These are phyloP conservation scores for Mytilinidion resinicola DNA, from an alignment of 495 filamentous ascomycete species.

Conservation along the genomic window DNA sequence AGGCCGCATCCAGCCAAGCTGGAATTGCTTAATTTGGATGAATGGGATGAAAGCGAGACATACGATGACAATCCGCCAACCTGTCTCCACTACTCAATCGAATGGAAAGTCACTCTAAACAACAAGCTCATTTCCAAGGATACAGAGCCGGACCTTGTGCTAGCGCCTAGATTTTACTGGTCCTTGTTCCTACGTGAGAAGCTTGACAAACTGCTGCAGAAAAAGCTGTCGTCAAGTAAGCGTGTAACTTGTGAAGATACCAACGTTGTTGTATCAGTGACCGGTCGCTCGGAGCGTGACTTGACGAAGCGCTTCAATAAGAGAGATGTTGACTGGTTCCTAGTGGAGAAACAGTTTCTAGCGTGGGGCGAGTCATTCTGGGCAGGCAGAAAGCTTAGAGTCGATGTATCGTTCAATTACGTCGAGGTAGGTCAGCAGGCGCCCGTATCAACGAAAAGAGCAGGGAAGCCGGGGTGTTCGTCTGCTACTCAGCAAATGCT, in stretches of 20 bases:
- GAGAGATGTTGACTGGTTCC: slow-evolving; percentile 2
- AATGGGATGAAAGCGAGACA: slow-evolving; percentile 16
- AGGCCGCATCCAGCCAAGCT: neutral
- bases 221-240: neutral
- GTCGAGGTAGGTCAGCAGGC: neutral
- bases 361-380: slow-evolving; percentile 2
- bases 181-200: slow-evolving; percentile 8
- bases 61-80: slow-evolving; percentile 35
- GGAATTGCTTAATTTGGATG: slow-evolving; percentile 7
- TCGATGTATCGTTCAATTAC: slow-evolving; percentile 8
- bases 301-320: slow-evolving; percentile 6
- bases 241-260: neutral
- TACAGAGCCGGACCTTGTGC: slow-evolving; percentile 33
- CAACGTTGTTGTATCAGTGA: slow-evolving; percentile 1
- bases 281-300: slow-evolving; percentile 9
- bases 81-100: slow-evolving; percentile 38
- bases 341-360: slow-evolving; percentile 7
- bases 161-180: slow-evolving; percentile 31
- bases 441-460: neutral
- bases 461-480: neutral
- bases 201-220: neutral
- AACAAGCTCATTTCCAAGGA: slow-evolving; percentile 33
- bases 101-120: slow-evolving; percentile 36
- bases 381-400: neutral
- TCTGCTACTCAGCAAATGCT: neutral